Evolutionary conservation across 2,329 filamentous ascomycete genomes (phyloP).

Genomic region (Hymenoscyphus scutula): DNA sequence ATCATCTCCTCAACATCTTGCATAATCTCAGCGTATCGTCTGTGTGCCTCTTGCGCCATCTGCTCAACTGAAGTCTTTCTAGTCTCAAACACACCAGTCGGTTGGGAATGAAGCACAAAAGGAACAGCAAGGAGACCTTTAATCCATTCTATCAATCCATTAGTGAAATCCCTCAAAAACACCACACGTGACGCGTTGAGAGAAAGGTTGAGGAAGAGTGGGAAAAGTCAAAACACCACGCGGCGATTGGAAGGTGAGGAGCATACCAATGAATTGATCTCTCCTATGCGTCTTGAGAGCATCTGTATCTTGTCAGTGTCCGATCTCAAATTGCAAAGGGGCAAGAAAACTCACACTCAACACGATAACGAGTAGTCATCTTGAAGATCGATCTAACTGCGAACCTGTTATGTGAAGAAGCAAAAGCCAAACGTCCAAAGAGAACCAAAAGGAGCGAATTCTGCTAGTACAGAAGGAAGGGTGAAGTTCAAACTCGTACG

Average conservation of each 20-base stretch:
- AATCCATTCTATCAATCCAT: conserved; percentile 72
- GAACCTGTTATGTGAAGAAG: background rate
- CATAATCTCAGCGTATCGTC: conserved; percentile 93
- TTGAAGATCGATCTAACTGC: conserved; percentile 8
- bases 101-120: conserved; percentile 94
- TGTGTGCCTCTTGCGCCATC: conserved; percentile 77
- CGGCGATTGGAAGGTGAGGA: background rate
- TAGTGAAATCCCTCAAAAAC: background rate
- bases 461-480: background rate
- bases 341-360: conserved; percentile 62
- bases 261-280: conserved; percentile 78
- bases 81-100: conserved; percentile 78
- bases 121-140: conserved; percentile 92
- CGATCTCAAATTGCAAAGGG: conserved; percentile 7
- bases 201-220: background rate
- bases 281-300: conserved; percentile 78
- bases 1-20: conserved; percentile 89
- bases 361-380: conserved; percentile 65
- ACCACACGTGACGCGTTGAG: background rate
- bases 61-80: conserved; percentile 61
- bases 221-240: background rate
- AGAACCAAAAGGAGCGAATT: background rate
- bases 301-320: conserved; percentile 43
- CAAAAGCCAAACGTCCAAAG: background rate
- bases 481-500: background rate